Conservation (phyloP, 2,329 filamentous ascomycete species). For the Ceratocystis variospora region DNA sequence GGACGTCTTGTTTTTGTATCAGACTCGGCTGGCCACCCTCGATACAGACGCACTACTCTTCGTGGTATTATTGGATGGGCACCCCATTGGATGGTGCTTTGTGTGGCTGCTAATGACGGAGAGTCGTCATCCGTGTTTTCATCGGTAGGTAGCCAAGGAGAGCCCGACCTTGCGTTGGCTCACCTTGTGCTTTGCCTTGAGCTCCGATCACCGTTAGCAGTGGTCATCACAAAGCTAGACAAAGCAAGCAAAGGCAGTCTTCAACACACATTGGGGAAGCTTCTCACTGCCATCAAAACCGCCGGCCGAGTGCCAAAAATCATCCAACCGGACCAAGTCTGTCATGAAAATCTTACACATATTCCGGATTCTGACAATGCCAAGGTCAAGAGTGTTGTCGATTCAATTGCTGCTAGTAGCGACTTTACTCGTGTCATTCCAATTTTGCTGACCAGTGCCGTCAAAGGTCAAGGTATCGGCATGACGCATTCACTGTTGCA, state of each 20-base stretch:
- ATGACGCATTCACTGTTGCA: slow-evolving; percentile 70
- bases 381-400: slow-evolving; percentile 44
- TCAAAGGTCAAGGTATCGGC: slow-evolving; percentile 70
- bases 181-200: slow-evolving; percentile 78
- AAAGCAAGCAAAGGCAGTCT: slow-evolving; percentile 61
- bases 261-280: slow-evolving; percentile 53
- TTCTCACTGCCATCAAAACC: slow-evolving; percentile 65
- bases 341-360: slow-evolving; percentile 38
- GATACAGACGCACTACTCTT: slow-evolving; percentile 78
- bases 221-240: slow-evolving; percentile 86
- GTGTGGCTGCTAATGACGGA: slow-evolving; percentile 66
- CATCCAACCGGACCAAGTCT: slow-evolving; percentile 43
- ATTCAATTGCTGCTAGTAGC: slow-evolving; percentile 34
- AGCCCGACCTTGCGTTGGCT: slow-evolving; percentile 57
- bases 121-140: slow-evolving; percentile 28
- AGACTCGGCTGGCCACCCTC: slow-evolving; percentile 81
- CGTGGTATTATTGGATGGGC: slow-evolving; percentile 89
- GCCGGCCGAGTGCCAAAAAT: slow-evolving; percentile 62
- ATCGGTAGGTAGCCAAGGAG: background rate
- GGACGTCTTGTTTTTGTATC: slow-evolving; percentile 76
- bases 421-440: slow-evolving; percentile 45
- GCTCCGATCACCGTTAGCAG: slow-evolving; percentile 59
- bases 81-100: slow-evolving; percentile 84
- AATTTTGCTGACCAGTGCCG: slow-evolving; percentile 74
- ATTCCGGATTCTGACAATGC: slow-evolving; percentile 43